Percentiles rank a stretch among this genome's conserved stretches.
phyloP scores from a whole-genome alignment of 441 rosid species.

The Adansonia rubrostipa region DNA sequence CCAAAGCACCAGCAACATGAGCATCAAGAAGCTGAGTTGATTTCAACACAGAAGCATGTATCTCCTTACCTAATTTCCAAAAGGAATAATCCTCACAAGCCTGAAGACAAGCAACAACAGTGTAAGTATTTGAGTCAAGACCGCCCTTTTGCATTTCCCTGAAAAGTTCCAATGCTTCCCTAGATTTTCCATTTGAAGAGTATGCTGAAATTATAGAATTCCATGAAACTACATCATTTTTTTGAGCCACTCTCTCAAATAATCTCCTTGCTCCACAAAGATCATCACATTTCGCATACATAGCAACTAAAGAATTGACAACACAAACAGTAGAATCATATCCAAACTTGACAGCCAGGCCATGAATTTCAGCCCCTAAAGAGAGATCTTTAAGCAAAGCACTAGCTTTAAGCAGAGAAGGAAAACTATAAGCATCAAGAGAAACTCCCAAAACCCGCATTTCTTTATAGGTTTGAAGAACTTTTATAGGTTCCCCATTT shows the following conservation, averaged over 20 bases:
- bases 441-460: conserved; percentile 57
- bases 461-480: conserved; percentile 50
- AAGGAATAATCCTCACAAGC: conserved; percentile 58
- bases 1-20: conserved; percentile 68
- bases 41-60: conserved; percentile 71
- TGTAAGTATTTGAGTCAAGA: conserved; percentile 54
- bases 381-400: conserved; percentile 43
- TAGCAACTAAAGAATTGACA: conserved; percentile 72
- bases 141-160: conserved; percentile 61
- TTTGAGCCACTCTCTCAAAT: conserved; percentile 51
- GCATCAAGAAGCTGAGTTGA: conserved; percentile 41
- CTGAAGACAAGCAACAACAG: conserved; percentile 70
- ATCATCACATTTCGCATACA: conserved; percentile 80
- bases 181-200: conserved; percentile 48
- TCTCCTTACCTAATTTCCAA: conserved; percentile 64
- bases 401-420: conserved; percentile 67
- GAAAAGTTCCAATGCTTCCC: conserved; percentile 65
- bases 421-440: conserved; percentile 64
- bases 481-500: conserved; percentile 47
- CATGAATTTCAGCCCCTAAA: conserved; percentile 67
- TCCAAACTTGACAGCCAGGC: conserved; percentile 59
- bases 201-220: conserved; percentile 76
- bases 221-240: conserved; percentile 74
- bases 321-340: conserved; percentile 46
- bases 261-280: conserved; percentile 60